phyloP scores from a whole-genome alignment of 2,329 filamentous ascomycete species.

The Ophiostoma novo-ulmi region DNA sequence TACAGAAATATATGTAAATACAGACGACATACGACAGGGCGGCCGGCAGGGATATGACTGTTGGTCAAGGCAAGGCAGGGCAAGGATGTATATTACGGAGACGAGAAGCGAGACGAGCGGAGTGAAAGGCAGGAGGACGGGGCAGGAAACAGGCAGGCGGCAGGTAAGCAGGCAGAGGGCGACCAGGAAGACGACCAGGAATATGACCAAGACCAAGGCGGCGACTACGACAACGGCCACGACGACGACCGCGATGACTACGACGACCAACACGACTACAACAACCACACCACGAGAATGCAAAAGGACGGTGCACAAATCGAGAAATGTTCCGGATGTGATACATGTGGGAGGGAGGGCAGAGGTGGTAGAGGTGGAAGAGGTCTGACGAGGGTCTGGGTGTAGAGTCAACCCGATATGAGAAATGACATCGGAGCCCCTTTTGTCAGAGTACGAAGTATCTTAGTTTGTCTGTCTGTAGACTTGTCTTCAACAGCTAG shows the following conservation, averaged over 20 bases:
- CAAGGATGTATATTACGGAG: background rate
- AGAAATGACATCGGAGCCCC: background rate
- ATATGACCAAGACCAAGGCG: background rate
- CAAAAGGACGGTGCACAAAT: conserved; percentile 1
- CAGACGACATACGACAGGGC: background rate
- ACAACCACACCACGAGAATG: background rate
- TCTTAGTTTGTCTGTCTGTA: background rate
- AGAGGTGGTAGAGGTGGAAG: background rate
- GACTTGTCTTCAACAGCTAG: background rate
- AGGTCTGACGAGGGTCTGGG: background rate
- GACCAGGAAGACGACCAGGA: background rate
- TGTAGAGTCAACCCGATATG: background rate
- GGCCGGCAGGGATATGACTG: background rate
- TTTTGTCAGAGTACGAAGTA: background rate
- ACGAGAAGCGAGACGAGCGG: background rate
- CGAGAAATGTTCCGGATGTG: background rate
- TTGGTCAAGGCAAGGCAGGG: background rate
- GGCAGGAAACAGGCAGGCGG: background rate
- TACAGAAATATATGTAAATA: too few relatives aligned
- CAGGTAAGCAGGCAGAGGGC: background rate
- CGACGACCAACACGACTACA: background rate
- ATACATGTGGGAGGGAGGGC: background rate
- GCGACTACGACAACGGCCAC: background rate
- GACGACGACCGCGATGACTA: background rate
- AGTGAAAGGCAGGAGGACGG: too few relatives aligned